Conservation (phyloP, 169 alveolate species). For the Cryptosporidium andersoni region DNA sequence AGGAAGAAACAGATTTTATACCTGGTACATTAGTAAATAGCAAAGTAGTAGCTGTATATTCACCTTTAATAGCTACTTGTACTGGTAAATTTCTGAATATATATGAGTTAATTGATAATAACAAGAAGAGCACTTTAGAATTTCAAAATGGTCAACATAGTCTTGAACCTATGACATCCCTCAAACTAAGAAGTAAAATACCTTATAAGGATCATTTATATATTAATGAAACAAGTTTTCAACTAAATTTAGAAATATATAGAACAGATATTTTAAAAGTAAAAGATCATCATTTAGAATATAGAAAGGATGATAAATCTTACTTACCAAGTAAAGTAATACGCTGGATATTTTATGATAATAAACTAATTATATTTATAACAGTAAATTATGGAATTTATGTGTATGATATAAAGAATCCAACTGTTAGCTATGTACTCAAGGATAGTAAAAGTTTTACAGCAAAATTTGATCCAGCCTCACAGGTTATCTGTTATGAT, state of each 20-base stretch:
- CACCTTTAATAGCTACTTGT: constrained; percentile 25
- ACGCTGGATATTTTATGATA: constrained; percentile 19
- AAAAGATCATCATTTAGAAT: background rate
- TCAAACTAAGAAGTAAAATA: too few relatives aligned
- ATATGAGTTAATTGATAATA: constrained; percentile 1
- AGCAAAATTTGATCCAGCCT: background rate
- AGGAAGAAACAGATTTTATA: too few relatives aligned
- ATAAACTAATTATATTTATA: constrained; percentile 1
- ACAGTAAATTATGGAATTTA: constrained; percentile 33
- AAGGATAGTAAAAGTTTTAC: background rate
- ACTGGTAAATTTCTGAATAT: constrained; percentile 9
- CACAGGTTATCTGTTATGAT: constrained; percentile 3
- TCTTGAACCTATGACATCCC: too few relatives aligned
- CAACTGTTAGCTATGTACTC: background rate
- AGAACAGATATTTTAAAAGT: background rate
- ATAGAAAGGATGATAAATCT: background rate
- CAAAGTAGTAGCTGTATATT: constrained; percentile 11
- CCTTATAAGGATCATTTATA: too few relatives aligned
- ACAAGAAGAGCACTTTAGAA: background rate
- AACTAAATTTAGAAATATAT: background rate
- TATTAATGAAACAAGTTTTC: too few relatives aligned
- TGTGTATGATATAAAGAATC: background rate
- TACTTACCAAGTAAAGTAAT: background rate
- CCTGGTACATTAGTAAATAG: background rate
- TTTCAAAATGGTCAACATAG: too few relatives aligned